Evolutionary conservation across 805 yeast genomes (phyloP).

Genomic region (Maudiozyma bulderi): DNA sequence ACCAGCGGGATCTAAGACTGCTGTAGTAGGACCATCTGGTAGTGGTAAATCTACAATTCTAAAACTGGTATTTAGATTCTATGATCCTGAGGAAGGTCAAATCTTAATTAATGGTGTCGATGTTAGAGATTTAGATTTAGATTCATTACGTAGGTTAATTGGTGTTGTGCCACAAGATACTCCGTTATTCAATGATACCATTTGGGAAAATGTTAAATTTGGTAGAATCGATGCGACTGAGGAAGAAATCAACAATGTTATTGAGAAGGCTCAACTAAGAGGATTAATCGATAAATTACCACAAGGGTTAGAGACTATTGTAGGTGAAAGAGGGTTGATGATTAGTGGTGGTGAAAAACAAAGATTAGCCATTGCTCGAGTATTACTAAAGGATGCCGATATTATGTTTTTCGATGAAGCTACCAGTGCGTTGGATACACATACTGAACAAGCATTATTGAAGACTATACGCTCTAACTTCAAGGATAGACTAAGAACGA

Average conservation of each 20-base stretch:
- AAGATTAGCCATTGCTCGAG: slow-evolving; percentile 84
- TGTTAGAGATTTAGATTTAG: slow-evolving; percentile 61
- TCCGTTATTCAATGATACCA: slow-evolving; percentile 86
- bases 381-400: slow-evolving; percentile 76
- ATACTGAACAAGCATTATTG: slow-evolving; percentile 80
- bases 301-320: slow-evolving; percentile 74
- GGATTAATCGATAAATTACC: slow-evolving; percentile 62
- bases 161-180: slow-evolving; percentile 98
- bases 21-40: slow-evolving; percentile 94
- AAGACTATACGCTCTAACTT: slow-evolving; percentile 65
- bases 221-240: slow-evolving; percentile 70
- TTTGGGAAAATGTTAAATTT: slow-evolving; percentile 77
- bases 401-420: slow-evolving; percentile 96
- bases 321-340: slow-evolving; percentile 98
- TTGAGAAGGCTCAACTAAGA: slow-evolving; percentile 61
- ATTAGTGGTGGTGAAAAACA: slow-evolving; percentile 99
- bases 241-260: slow-evolving; percentile 56
- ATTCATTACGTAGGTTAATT: slow-evolving; percentile 59
- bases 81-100: slow-evolving; percentile 71
- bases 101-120: slow-evolving; percentile 86
- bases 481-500: slow-evolving; percentile 50
- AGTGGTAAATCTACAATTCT: slow-evolving; percentile 89
- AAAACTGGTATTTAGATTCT: slow-evolving; percentile 77
- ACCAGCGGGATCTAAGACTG: slow-evolving; percentile 86
- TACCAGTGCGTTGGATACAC: slow-evolving; percentile 91